phyloP scores from a whole-genome alignment of 106 monocot species.

The Chionographis japonica region DNA sequence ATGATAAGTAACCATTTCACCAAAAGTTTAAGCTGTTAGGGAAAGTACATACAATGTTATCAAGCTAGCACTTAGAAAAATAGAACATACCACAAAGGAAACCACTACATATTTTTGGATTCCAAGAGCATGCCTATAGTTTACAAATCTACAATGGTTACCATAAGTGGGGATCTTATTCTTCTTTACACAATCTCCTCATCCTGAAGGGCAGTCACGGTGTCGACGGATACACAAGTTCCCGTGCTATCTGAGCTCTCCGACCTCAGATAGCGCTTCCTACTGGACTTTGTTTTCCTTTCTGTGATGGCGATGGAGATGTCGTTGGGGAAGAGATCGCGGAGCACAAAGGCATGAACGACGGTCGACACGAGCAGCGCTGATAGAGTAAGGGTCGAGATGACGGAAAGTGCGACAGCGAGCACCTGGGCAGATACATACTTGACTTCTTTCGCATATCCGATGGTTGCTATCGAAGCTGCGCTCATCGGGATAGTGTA shows the following conservation, averaged over 20 bases:
- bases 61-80: no score
- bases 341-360: conserved; percentile 63
- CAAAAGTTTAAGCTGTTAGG: no score
- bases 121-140: no score
- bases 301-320: conserved; percentile 68
- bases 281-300: conserved; percentile 36
- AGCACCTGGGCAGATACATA: conserved; percentile 37
- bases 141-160: no score
- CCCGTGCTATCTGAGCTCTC: conserved; percentile 14
- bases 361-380: conserved; percentile 50
- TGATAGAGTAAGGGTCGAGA: conserved; percentile 51
- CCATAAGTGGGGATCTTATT: no score
- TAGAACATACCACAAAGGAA: no score
- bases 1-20: no score
- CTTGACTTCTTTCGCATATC: conserved; percentile 43
- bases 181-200: no score
- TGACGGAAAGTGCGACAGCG: conserved; percentile 35
- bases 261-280: conserved; percentile 25
- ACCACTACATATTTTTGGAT: no score
- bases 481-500: conserved; percentile 79
- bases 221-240: no score
- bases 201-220: no score
- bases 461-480: conserved; percentile 54
- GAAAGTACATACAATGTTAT: no score
- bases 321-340: conserved; percentile 81